Evolutionary conservation across 192 early-diverging fungal genomes (phyloP).

Genomic region (Podila epicladia): DNA sequence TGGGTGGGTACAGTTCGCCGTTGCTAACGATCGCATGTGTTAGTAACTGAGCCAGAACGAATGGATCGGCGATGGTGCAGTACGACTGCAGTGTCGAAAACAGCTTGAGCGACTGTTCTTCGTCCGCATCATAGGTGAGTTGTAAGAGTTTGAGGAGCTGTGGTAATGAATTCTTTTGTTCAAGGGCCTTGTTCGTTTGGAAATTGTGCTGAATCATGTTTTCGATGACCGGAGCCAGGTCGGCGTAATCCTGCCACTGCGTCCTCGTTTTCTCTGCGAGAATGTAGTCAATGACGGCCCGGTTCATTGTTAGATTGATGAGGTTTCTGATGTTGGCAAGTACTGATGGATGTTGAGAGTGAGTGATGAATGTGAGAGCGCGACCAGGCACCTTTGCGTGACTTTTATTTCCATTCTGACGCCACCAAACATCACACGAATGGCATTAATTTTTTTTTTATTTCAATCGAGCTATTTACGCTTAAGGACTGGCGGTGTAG

Average conservation of each 20-base stretch:
- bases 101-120: conserved; percentile 16
- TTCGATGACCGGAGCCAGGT: conserved; percentile 24
- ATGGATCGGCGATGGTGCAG: conserved; percentile 19
- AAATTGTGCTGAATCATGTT: conserved; percentile 1
- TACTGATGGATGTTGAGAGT: too few relatives aligned
- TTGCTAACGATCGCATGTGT: conserved; percentile 15
- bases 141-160: conserved; percentile 16
- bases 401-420: too few relatives aligned
- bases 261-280: conserved; percentile 18
- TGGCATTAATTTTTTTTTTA: too few relatives aligned
- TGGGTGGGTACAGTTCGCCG: conserved; percentile 17
- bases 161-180: not conserved
- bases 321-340: too few relatives aligned
- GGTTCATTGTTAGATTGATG: conserved; percentile 7
- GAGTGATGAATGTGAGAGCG: too few relatives aligned
- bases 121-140: conserved; percentile 19
- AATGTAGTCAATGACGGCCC: conserved; percentile 11
- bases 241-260: conserved; percentile 36
- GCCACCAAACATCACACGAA: too few relatives aligned
- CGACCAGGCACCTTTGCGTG: too few relatives aligned
- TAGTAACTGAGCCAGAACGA: conserved; percentile 14
- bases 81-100: conserved; percentile 24
- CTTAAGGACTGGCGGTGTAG: conserved; percentile 4
- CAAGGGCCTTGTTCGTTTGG: not conserved
- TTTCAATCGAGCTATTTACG: too few relatives aligned